Base-by-base conservation (phyloP, 2,329 filamentous ascomycete species). In the Cladosporium oxysporum region DNA sequence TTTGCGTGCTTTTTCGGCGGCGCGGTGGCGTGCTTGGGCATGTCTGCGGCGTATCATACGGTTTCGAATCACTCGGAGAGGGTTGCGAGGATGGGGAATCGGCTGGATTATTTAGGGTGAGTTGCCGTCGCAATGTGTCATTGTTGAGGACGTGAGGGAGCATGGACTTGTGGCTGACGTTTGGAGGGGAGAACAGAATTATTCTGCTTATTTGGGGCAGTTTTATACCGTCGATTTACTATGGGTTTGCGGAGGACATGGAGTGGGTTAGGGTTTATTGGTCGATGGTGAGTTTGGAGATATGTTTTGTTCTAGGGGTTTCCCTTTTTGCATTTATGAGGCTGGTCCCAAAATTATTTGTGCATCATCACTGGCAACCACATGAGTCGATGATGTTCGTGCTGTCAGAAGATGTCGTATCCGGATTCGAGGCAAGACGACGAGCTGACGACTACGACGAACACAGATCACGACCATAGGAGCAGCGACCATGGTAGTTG, bases 81-180 rank as follows among this genome's bases (percentile, higher is more conserved):
- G 1, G 91, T 97, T 16, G 88, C 90, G 2, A 89, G 87, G 68
- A 91, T 92, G 82, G 93, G 93, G 12, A 98, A 98, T 77, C 92
- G 96, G 77, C 81, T 98, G 65, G 95, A 99, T 76, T 98, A 99
- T 76, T 87, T 94, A 5, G 95, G 95, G 7, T 99, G 98, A 71
- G 91, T 98, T 31, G 87, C 1, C 3, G 23, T 26, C 3, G 23
- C 23, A 26, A 26, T 26, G 23, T 26, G 23, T 26, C 23, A 26
- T 26, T 26, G 23, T 26, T 26, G 23, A 26, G 23, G 23, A 3
- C 23, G 23, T 26, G 23, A 26, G 23, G 23, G n/a, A n/a, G 23
- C 23, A 26, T 26, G 23, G 2, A 26, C 3, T 26, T 26, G 23
- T 26, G 23, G 23, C 62, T 64, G 37, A 64, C 52, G 23, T 26